phyloP scores from a whole-genome alignment of 164 flowering plant species.

The Akebia trifoliata region DNA sequence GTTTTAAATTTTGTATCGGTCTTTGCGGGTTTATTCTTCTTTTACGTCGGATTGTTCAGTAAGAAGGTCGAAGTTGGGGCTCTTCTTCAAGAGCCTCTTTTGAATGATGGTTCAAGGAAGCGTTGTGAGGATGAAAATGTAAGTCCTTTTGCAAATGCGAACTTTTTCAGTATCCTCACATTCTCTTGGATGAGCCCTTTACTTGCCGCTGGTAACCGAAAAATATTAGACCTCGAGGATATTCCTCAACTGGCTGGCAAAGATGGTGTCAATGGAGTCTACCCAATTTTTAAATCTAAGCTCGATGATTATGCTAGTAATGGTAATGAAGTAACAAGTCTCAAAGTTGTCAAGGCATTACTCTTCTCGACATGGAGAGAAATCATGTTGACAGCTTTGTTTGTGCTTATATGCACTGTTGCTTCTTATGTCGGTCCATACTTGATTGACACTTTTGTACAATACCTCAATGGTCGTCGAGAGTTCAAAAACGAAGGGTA shows the following conservation, averaged over 20 bases:
- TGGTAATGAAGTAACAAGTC: constrained; percentile 5
- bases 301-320: constrained; percentile 27
- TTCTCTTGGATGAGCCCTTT: constrained; percentile 65
- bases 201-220: constrained; percentile 44
- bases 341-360: constrained; percentile 20
- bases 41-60: constrained; percentile 40
- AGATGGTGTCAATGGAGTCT: constrained; percentile 43
- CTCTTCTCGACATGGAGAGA: constrained; percentile 14
- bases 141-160: constrained; percentile 47
- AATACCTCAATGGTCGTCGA: constrained; percentile 17
- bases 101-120: constrained; percentile 34
- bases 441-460: constrained; percentile 17
- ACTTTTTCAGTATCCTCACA: constrained; percentile 39
- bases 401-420: constrained; percentile 3
- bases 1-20: constrained; percentile 44
- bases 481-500: constrained; percentile 20
- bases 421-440: constrained; percentile 21
- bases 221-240: constrained; percentile 57
- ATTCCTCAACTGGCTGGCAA: constrained; percentile 48
- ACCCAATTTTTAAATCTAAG: constrained; percentile 32
- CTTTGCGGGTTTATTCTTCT: constrained; percentile 39
- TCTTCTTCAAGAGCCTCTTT: constrained; percentile 50
- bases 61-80: constrained; percentile 23
- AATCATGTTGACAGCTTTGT: constrained; percentile 6
- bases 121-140: constrained; percentile 30